A percentile compares a stretch with the other conserved stretches of the same genome.
Conservation (phyloP, 1,139 yeast genomes). For the Lodderomyces margitis region DNA sequence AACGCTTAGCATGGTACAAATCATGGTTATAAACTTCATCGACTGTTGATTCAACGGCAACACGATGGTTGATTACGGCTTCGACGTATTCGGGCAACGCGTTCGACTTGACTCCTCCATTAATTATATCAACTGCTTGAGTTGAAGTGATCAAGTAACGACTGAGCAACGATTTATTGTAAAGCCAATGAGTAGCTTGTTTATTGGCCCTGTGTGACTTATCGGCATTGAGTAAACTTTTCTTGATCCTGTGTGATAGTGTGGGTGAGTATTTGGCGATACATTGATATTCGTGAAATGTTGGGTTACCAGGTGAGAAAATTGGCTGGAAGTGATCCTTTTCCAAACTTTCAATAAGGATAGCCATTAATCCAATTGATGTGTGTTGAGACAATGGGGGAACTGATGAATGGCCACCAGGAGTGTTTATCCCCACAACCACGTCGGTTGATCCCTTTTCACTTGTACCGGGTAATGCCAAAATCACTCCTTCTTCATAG, state of each 20-base stretch:
- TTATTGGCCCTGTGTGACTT: constrained; percentile 25
- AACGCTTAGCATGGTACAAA: constrained; percentile 25
- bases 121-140: constrained; percentile 34
- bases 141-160: constrained; percentile 29
- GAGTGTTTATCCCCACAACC: constrained; percentile 32
- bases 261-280: constrained; percentile 32
- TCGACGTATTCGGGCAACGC: constrained; percentile 35
- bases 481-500: constrained; percentile 37
- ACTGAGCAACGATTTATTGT: constrained; percentile 6
- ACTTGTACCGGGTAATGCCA: constrained; percentile 53
- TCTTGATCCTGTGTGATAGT: constrained; percentile 18
- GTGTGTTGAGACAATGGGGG: constrained; percentile 41
- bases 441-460: constrained; percentile 42
- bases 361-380: constrained; percentile 40
- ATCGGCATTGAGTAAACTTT: constrained; percentile 28
- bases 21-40: constrained; percentile 38
- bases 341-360: constrained; percentile 34
- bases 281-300: constrained; percentile 38
- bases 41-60: constrained; percentile 29
- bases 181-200: constrained; percentile 14
- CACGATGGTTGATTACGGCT: constrained; percentile 30
- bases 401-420: constrained; percentile 47
- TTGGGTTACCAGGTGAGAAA: constrained; percentile 38
- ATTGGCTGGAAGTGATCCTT: constrained; percentile 29
- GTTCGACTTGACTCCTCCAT: constrained; percentile 36